phyloP scores from a whole-genome alignment of 1,284 basidiomycete species.

The Meira miltonrushii region DNA sequence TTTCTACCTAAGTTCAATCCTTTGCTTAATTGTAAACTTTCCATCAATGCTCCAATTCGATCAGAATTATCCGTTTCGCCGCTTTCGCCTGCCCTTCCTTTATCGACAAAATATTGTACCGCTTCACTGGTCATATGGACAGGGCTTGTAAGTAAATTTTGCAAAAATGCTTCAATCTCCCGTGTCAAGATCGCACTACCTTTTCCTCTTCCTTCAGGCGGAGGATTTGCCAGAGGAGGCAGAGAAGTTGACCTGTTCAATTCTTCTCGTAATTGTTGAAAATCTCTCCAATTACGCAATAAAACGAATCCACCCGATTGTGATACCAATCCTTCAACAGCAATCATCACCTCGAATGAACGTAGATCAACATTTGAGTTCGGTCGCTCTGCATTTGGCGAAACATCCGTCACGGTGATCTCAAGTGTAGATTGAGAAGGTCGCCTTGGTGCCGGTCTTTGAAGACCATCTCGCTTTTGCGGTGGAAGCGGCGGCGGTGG shows the following conservation, averaged over 20 bases:
- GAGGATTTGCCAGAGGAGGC: neutral
- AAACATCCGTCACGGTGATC: slow-evolving; percentile 40
- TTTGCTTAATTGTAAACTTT: neutral
- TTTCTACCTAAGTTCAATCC: slow-evolving; percentile 23
- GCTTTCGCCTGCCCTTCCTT: slow-evolving; percentile 32
- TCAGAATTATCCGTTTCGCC: slow-evolving; percentile 11
- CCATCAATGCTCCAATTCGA: slow-evolving; percentile 12
- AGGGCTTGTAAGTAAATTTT: slow-evolving; percentile 23
- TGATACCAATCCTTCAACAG: slow-evolving; percentile 32
- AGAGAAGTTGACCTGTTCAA: slow-evolving; percentile 13
- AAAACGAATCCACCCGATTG: slow-evolving; percentile 40
- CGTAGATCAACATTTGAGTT: slow-evolving; percentile 28
- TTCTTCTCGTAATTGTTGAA: slow-evolving; percentile 40
- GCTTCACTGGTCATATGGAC: slow-evolving; percentile 18
- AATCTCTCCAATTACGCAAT: slow-evolving; percentile 42
- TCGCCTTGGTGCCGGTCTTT: neutral
- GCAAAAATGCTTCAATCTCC: slow-evolving; percentile 35
- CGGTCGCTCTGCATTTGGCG: slow-evolving; percentile 28
- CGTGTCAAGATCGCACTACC: slow-evolving; percentile 27
- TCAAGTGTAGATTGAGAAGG: neutral
- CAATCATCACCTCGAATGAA: slow-evolving; percentile 43
- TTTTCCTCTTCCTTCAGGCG: slow-evolving; percentile 27
- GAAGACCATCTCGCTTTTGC: neutral
- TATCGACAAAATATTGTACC: slow-evolving; percentile 40
- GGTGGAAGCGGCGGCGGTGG: neutral